phyloP scores from a whole-genome alignment of 2,329 filamentous ascomycete species.

The Pseudophaeomoniella oleicola region DNA sequence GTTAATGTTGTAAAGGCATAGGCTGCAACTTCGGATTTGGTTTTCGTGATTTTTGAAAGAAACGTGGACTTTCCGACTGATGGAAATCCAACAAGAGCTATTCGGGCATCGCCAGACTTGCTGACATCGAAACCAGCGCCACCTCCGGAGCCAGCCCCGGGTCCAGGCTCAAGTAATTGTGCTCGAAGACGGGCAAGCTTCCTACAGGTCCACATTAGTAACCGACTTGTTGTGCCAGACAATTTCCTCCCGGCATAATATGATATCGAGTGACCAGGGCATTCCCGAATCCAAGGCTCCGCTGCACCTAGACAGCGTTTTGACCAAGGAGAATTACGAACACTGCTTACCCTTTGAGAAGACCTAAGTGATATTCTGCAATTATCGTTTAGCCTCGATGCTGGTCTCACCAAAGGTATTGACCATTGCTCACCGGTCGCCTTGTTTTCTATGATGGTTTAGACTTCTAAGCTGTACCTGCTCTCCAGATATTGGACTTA shows the following conservation, averaged over 20 bases:
- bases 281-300: too few relatives aligned
- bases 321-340: background rate
- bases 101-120: conserved; percentile 91
- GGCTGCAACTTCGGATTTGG: conserved; percentile 85
- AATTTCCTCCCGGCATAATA: too few relatives aligned
- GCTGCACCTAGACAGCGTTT: too few relatives aligned
- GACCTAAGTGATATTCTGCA: conserved; percentile 90
- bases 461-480: too few relatives aligned
- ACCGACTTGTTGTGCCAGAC: too few relatives aligned
- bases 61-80: conserved; percentile 99
- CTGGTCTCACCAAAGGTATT: too few relatives aligned
- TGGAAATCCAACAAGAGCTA: conserved; percentile 95
- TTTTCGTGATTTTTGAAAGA: conserved; percentile 97
- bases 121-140: conserved; percentile 81
- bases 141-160: conserved; percentile 61
- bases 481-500: too few relatives aligned
- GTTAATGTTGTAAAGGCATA: conserved; percentile 97
- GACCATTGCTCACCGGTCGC: conserved; percentile 88
- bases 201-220: conserved; percentile 42
- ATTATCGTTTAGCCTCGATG: too few relatives aligned
- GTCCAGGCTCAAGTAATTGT: conserved; percentile 79
- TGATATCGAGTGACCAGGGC: too few relatives aligned
- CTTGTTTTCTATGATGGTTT: conserved; percentile 68
- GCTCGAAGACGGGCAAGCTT: conserved; percentile 92
- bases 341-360: conserved; percentile 72